phyloP scores from a whole-genome alignment of 2,329 filamentous ascomycete genomes.

The Tothia fuscella region DNA sequence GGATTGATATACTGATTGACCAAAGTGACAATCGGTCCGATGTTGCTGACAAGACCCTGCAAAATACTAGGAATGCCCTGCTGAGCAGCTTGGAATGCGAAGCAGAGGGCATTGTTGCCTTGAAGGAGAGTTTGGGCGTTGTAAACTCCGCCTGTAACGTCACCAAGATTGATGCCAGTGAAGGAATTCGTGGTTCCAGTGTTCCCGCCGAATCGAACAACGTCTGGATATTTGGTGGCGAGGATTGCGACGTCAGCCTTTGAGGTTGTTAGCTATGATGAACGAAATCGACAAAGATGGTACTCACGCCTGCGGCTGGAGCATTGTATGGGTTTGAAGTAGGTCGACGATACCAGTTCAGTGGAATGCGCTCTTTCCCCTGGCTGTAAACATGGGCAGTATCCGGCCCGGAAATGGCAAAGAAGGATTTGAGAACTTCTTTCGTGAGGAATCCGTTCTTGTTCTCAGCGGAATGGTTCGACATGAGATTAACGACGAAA shows the following conservation, averaged over 20 bases:
- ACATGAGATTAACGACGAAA: constrained; percentile 28
- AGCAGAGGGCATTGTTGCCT: constrained; percentile 38
- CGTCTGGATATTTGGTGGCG: constrained; percentile 20
- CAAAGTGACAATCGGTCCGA: constrained; percentile 12
- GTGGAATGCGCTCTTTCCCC: constrained; percentile 30
- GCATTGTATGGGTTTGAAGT: constrained; percentile 2
- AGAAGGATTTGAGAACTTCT: constrained; percentile 28
- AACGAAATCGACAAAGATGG: constrained; percentile 21
- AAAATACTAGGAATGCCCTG: constrained; percentile 32
- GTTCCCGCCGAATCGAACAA: constrained; percentile 25
- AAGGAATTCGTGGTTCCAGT: constrained; percentile 24
- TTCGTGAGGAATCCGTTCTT: constrained; percentile 26
- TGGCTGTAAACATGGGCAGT: constrained; percentile 20
- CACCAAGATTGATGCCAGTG: constrained; percentile 22
- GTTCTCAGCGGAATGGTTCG: constrained; percentile 27
- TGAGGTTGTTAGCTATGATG: constrained; percentile 19
- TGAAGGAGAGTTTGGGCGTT: constrained; percentile 31
- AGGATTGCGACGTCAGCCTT: constrained; percentile 17
- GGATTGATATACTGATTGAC: background rate
- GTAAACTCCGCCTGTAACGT: constrained; percentile 30
- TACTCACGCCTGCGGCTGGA: constrained; percentile 17
- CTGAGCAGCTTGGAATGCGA: constrained; percentile 29
- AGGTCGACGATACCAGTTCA: constrained; percentile 26
- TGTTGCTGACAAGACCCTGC: constrained; percentile 24
- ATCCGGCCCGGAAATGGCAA: constrained; percentile 23